A percentile compares a stretch with the other conserved stretches of the same genome.
Evolutionary conservation across 108 stramenopile species (phyloP).

Genomic region (Stephanodiscus minutulus): DNA sequence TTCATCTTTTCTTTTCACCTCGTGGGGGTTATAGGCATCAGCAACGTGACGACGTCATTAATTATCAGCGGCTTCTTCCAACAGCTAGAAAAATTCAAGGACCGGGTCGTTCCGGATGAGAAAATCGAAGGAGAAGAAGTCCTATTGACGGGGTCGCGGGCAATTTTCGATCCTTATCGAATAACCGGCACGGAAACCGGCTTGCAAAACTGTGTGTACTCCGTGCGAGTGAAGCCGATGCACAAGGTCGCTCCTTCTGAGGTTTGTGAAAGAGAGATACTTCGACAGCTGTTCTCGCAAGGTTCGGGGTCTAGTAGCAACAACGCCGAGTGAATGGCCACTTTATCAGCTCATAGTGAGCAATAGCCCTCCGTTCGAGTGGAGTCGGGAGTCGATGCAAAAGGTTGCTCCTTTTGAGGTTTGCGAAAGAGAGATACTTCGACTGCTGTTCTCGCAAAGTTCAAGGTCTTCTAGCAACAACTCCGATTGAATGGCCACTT

Average conservation of each 20-base stretch:
- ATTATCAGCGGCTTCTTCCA: slow-evolving; percentile 76
- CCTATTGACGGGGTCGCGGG: slow-evolving; percentile 49
- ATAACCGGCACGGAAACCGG: slow-evolving; percentile 74
- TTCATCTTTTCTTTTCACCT: slow-evolving; percentile 80
- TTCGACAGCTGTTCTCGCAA: slow-evolving; percentile 15
- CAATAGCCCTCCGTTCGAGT: slow-evolving; percentile 19
- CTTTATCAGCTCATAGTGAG: not conserved
- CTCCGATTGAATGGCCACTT: not conserved
- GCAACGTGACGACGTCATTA: slow-evolving; percentile 82
- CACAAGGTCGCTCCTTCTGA: slow-evolving; percentile 22
- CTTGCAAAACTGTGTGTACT: slow-evolving; percentile 10
- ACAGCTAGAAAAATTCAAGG: slow-evolving; percentile 47
- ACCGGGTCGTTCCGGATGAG: slow-evolving; percentile 26
- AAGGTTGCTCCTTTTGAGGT: slow-evolving; percentile 20
- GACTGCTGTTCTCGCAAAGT: slow-evolving; percentile 7
- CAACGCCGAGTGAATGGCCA: not conserved
- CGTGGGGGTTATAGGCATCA: slow-evolving; percentile 67
- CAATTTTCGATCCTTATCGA: slow-evolving; percentile 49
- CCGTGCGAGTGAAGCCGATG: slow-evolving; percentile 16
- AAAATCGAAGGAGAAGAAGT: slow-evolving; percentile 52
- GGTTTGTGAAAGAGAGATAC: slow-evolving; percentile 26
- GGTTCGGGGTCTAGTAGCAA: not conserved
- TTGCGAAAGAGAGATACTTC: slow-evolving; percentile 28
- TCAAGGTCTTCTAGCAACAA: not conserved
- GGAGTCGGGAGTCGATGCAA: slow-evolving; percentile 17